These are phyloP conservation scores for Paramecium tetraurelia DNA, from an alignment of 73 alveolate genomes.

Conservation along the genomic window DNA sequence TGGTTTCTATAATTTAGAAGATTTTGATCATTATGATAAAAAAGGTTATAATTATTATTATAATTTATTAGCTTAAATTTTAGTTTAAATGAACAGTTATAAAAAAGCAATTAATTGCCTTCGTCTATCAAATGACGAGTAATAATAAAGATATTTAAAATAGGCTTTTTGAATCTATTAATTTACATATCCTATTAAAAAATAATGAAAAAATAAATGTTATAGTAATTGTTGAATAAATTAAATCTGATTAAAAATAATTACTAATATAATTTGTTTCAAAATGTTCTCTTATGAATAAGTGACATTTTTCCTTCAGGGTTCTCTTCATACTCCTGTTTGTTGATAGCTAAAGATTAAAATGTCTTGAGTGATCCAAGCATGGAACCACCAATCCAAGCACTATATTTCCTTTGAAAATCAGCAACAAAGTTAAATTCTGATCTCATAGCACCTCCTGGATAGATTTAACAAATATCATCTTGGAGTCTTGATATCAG, in stretches of 20 bases:
- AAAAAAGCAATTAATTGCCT: background rate
- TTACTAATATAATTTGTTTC: slow-evolving; percentile 9
- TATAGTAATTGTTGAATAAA: too few species aligned
- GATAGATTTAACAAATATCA: background rate
- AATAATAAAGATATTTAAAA: too few species aligned
- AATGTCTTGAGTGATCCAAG: slow-evolving; percentile 54
- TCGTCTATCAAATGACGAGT: background rate
- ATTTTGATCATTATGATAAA: background rate
- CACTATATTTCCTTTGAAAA: slow-evolving; percentile 41
- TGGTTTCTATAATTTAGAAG: background rate
- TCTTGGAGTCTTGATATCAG: slow-evolving; percentile 23
- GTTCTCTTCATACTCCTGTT: slow-evolving; percentile 56
- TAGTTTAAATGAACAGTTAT: background rate
- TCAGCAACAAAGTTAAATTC: slow-evolving; percentile 56
- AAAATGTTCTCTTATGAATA: slow-evolving; percentile 54
- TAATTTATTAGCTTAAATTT: background rate
- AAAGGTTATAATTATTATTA: background rate
- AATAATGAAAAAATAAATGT: too few species aligned
- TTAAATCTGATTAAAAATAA: background rate
- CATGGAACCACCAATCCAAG: slow-evolving; percentile 68
- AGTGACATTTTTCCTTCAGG: slow-evolving; percentile 58
- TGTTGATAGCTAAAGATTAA: slow-evolving; percentile 39
- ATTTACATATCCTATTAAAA: too few species aligned
- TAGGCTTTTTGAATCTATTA: background rate
- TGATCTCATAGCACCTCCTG: slow-evolving; percentile 15